phyloP scores from a whole-genome alignment of 1,284 basidiomycete species.

The Schizophyllum amplum region DNA sequence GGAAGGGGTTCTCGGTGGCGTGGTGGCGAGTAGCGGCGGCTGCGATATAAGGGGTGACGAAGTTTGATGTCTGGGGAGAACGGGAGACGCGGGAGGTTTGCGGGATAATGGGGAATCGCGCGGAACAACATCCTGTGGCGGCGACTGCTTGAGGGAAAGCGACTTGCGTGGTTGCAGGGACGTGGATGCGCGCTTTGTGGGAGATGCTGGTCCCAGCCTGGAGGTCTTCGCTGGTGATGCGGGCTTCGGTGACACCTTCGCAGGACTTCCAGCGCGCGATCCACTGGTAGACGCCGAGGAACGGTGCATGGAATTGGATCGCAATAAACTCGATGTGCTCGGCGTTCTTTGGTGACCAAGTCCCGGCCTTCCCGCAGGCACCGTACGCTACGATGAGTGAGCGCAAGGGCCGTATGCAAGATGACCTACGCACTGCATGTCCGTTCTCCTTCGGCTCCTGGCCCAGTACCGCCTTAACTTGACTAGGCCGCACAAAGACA shows the following conservation, averaged over 20 bases:
- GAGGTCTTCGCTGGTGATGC: neutral
- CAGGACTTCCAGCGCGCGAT: neutral
- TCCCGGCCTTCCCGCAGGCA: constrained; percentile 13
- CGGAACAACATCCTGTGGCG: neutral
- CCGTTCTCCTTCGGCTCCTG: constrained; percentile 22
- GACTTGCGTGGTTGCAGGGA: neutral
- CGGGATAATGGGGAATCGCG: neutral
- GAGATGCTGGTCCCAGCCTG: neutral
- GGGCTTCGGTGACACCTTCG: neutral
- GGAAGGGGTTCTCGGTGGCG: neutral
- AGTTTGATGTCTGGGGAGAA: neutral
- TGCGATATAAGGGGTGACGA: neutral
- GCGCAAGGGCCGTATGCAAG: neutral
- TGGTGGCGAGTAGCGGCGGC: neutral
- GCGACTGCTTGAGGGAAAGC: neutral
- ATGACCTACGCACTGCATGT: neutral
- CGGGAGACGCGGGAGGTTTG: neutral
- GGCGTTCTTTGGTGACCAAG: constrained; percentile 35
- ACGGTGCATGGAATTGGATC: constrained; percentile 21
- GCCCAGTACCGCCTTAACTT: constrained; percentile 62
- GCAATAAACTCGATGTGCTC: constrained; percentile 28
- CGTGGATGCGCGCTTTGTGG: neutral
- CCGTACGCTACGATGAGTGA: neutral
- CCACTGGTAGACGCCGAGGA: neutral
- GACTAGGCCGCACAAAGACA: constrained; percentile 86